Evolutionary conservation across 495 filamentous ascomycete species (phyloP).

Genomic region (Ramalina peruviana): DNA sequence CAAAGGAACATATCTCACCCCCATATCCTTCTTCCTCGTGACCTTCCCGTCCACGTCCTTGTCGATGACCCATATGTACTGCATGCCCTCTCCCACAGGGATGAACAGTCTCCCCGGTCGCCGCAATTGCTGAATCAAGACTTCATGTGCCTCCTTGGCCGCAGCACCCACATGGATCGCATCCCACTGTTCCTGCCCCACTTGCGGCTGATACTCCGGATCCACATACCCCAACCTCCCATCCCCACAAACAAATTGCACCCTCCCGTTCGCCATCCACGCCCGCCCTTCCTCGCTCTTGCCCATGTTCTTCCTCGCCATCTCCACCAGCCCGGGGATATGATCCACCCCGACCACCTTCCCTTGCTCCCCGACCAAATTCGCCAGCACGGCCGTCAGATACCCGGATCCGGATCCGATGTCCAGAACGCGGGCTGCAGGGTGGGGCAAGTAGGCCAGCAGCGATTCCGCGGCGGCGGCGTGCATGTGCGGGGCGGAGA

Average conservation of each 20-base stretch:
- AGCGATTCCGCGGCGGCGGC: constrained; percentile 60
- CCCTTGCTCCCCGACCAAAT: constrained; percentile 45
- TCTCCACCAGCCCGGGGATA: constrained; percentile 59
- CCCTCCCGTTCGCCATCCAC: constrained; percentile 45
- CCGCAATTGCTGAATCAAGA: constrained; percentile 64
- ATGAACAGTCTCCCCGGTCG: constrained; percentile 73
- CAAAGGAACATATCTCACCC: constrained; percentile 85
- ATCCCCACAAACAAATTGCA: constrained; percentile 67
- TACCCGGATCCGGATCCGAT: constrained; percentile 88
- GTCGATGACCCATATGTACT: constrained; percentile 84
- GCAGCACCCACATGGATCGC: constrained; percentile 94
- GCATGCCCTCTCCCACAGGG: constrained; percentile 54
- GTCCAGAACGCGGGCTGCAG: constrained; percentile 55
- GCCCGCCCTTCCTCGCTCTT: constrained; percentile 53
- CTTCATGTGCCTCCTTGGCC: constrained; percentile 56
- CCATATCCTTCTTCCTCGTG: constrained; percentile 58
- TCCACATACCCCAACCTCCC: constrained; percentile 58
- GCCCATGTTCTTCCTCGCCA: constrained; percentile 59
- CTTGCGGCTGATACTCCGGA: constrained; percentile 12
- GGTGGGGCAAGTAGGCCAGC: constrained; percentile 40
- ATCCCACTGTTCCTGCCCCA: constrained; percentile 48
- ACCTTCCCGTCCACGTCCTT: constrained; percentile 71
- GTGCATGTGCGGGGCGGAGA: constrained; percentile 97
- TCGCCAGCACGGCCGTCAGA: constrained; percentile 77
- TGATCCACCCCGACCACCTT: constrained; percentile 79